Evolutionary conservation across 305 asterid species (phyloP).

Genomic region (Fraxinus platypoda): DNA sequence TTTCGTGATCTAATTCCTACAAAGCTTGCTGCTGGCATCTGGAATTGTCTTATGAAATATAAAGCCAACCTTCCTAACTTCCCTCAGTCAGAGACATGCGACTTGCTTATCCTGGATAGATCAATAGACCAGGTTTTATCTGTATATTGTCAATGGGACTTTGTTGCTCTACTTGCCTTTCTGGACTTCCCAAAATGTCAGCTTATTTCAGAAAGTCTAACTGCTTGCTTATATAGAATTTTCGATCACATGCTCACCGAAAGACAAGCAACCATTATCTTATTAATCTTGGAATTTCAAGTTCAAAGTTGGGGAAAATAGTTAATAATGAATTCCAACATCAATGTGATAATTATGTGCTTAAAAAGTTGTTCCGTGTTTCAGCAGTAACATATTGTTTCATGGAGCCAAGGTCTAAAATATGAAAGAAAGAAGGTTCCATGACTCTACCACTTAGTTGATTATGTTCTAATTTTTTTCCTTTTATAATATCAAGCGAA

Average conservation of each 20-base stretch:
- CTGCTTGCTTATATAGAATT: neutral
- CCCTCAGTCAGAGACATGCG: slow-evolving; percentile 97
- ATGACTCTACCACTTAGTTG: neutral
- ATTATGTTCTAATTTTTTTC: neutral
- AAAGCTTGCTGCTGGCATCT: slow-evolving; percentile 93
- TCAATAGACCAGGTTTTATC: slow-evolving; percentile 86
- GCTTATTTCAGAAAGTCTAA: neutral
- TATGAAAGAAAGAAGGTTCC: neutral
- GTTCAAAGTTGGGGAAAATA: neutral
- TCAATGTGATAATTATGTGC: neutral
- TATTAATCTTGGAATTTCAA: neutral
- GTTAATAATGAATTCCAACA: neutral
- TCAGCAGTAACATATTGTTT: neutral
- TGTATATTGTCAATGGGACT: slow-evolving; percentile 1
- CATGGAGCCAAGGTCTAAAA: neutral
- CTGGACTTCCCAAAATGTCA: neutral
- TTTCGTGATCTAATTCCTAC: slow-evolving; percentile 95
- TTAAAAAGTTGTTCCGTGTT: neutral
- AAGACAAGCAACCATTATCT: neutral
- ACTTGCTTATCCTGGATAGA: slow-evolving; percentile 93
- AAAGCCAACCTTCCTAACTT: slow-evolving; percentile 74
- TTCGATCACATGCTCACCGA: neutral
- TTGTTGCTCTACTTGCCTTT: neutral
- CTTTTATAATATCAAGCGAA: neutral
- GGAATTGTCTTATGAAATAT: slow-evolving; percentile 89